Evolutionary conservation across 768 basidiomycete genomes (phyloP), one percentile per base, ranked within the genome.

Genomic region (Suillus brevipes): DNA sequence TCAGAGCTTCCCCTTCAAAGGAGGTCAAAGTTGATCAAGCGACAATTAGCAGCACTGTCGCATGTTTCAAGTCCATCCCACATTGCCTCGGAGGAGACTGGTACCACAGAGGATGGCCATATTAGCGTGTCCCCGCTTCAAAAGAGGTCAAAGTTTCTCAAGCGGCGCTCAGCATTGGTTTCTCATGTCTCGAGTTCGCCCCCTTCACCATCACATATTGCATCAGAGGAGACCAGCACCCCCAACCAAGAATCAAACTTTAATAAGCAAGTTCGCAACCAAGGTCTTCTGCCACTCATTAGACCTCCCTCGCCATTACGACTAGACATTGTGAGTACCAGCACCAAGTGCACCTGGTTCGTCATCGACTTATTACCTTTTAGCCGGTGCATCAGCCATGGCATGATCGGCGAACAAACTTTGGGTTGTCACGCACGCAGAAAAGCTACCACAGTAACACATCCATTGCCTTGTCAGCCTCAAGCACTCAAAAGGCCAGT

Each of bases 371-470:
- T 58, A 38, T 75, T 42, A 72, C 60, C 55, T 45, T 62, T 38
- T 62, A 74, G 74, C 74, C 74, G 34, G 68, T 75, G 40, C 72
- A 75, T 65, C 70, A 77, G 45, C 28, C 70, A 58, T 75, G 75
- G 74, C 74, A 68, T 36, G 65, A 75, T 23, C 72, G 75, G 45
- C 69, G 52, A 60, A 65, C 65, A 8, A 40, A 71, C 20, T 75
- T 75, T 6, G 52, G 60, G 8, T 53, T 64, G 59, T 62, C 60
- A 6, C 42, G 37, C 37, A n/a, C 3, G 34, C 58, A 38, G 52
- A 34, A 7, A 55, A 34, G 13, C 23, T 56, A 50, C 47, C 23
- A 45, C 36, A 64, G 50, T 20, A 36, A 6, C 13, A n/a, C 6
- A 43, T 59, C 25, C 3, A 13, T 42, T 28, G 20, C 65, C 53